Evolutionary conservation across 371 early-diverging fungal species (phyloP).

Genomic region (Polyrhizophydium stewartii): DNA sequence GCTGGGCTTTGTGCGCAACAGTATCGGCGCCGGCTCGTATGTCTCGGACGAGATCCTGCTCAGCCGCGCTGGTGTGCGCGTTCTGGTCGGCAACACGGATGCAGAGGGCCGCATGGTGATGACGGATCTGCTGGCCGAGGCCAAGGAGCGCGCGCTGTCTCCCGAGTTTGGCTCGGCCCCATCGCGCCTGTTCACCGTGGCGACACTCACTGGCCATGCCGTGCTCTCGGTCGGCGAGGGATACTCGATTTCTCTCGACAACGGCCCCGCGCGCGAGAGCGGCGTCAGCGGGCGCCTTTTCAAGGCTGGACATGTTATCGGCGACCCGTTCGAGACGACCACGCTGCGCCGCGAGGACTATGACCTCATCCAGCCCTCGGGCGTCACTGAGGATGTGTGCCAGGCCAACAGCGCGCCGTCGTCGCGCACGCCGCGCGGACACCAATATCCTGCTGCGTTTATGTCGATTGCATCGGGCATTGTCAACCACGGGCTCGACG

Average conservation of each 20-base stretch:
- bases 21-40: slow-evolving; percentile 73
- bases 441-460: slow-evolving; percentile 79
- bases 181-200: slow-evolving; percentile 66
- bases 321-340: slow-evolving; percentile 81
- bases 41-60: slow-evolving; percentile 79
- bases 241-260: slow-evolving; percentile 74
- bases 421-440: slow-evolving; percentile 74
- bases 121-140: slow-evolving; percentile 67
- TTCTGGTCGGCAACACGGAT: slow-evolving; percentile 82
- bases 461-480: slow-evolving; percentile 77
- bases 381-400: slow-evolving; percentile 72
- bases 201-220: slow-evolving; percentile 72
- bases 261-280: slow-evolving; percentile 72
- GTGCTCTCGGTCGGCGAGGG: slow-evolving; percentile 73
- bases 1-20: slow-evolving; percentile 77
- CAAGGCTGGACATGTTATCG: slow-evolving; percentile 65
- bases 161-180: slow-evolving; percentile 45
- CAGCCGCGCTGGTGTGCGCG: slow-evolving; percentile 77
- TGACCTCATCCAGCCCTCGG: slow-evolving; percentile 56
- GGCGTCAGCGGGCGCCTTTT: slow-evolving; percentile 58
- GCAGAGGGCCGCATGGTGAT: slow-evolving; percentile 92
- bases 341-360: slow-evolving; percentile 81
- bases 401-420: slow-evolving; percentile 75
- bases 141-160: slow-evolving; percentile 68
- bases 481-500: slow-evolving; percentile 64